Conservation (phyloP, 139 green algal genomes). For the Haematococcus sp. region DNA sequence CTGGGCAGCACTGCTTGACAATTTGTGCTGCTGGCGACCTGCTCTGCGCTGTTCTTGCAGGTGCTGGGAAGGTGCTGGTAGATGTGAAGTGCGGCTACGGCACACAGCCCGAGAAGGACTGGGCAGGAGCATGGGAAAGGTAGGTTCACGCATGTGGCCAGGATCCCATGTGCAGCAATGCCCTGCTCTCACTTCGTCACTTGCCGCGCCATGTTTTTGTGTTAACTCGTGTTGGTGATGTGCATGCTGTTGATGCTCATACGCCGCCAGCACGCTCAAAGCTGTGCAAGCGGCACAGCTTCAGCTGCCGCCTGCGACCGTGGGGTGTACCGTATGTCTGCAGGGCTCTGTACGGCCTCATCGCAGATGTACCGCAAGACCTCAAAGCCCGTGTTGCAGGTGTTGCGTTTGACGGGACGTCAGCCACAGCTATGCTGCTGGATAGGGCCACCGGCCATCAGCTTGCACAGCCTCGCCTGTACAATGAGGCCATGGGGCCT, state of each 20-base stretch:
- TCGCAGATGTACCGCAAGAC: conserved; percentile 5
- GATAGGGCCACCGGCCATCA: conserved; percentile 37
- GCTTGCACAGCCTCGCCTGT: conserved; percentile 69
- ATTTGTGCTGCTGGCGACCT: too few relatives aligned
- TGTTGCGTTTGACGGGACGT: conserved; percentile 87
- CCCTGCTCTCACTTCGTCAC: neutral
- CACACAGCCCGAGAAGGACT: conserved; percentile 20
- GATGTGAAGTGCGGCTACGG: conserved; percentile 42
- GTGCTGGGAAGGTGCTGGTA: conserved; percentile 25
- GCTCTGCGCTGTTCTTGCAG: conserved; percentile 20
- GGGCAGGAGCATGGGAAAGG: conserved; percentile 45
- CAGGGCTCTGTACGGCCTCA: conserved; percentile 51
- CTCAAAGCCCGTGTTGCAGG: conserved; percentile 7
- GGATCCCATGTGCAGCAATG: neutral
- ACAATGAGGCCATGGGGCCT: conserved; percentile 68
- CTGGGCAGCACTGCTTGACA: neutral
- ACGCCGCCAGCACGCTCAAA: neutral
- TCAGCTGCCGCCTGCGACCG: neutral
- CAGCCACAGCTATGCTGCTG: conserved; percentile 81
- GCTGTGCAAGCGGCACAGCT: too few relatives aligned
- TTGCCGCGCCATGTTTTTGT: neutral
- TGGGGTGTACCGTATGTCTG: neutral
- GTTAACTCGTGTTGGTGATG: neutral
- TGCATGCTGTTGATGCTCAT: neutral
- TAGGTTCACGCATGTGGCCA: neutral